These are phyloP conservation scores for Penicillium turbatum DNA, from an alignment of 495 filamentous ascomycete genomes.

Conservation along the genomic window DNA sequence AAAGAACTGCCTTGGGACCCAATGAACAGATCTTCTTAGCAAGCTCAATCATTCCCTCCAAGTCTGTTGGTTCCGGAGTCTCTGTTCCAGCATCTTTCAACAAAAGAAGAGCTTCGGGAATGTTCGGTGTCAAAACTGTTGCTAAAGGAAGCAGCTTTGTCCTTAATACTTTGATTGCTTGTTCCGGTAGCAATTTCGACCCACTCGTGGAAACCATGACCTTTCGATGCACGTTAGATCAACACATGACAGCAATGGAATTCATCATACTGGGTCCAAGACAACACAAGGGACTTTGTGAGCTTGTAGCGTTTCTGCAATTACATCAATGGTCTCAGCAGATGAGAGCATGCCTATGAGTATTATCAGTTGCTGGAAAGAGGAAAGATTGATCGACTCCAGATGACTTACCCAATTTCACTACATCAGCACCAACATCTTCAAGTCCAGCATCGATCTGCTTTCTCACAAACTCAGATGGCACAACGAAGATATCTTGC, in stretches of 20 bases:
- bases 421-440: conserved; percentile 82
- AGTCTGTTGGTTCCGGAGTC: conserved; percentile 44
- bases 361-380: conserved; percentile 2
- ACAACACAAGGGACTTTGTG: conserved; percentile 62
- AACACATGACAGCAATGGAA: not conserved
- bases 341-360: conserved; percentile 82
- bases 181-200: conserved; percentile 64
- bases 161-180: conserved; percentile 62
- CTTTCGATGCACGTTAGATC: conserved; percentile 38
- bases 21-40: conserved; percentile 61
- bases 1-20: conserved; percentile 72
- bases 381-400: not conserved
- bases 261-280: conserved; percentile 69
- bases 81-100: conserved; percentile 55
- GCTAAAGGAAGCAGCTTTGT: conserved; percentile 67
- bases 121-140: conserved; percentile 84
- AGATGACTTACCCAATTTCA: conserved; percentile 72
- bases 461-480: conserved; percentile 71
- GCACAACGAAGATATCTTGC: conserved; percentile 72
- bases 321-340: conserved; percentile 66
- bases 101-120: conserved; percentile 79
- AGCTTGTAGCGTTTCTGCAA: conserved; percentile 61
- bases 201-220: conserved; percentile 93
- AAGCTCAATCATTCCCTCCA: conserved; percentile 61
- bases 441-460: conserved; percentile 79